phyloP scores from a whole-genome alignment of 1,284 basidiomycete genomes.

The Ustilago lituana region DNA sequence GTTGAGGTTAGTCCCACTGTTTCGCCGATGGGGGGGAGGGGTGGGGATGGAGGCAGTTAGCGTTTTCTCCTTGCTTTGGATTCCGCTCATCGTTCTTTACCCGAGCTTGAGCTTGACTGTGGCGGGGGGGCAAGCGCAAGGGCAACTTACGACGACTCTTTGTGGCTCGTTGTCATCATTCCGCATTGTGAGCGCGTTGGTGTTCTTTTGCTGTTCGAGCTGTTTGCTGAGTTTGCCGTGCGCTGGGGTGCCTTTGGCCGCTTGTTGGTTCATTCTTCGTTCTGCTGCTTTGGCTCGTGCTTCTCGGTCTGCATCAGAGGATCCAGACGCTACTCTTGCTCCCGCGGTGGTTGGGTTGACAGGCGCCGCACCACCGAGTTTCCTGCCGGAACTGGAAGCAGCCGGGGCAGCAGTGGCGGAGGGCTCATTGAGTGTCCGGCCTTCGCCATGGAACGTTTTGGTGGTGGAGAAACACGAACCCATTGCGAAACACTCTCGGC shows the following conservation, averaged over 20 bases:
- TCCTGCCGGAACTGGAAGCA: slow-evolving; percentile 1
- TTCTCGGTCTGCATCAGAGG: slow-evolving; percentile 21
- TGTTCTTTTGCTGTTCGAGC: slow-evolving; percentile 17
- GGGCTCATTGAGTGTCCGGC: slow-evolving; percentile 20
- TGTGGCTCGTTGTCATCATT: slow-evolving; percentile 12
- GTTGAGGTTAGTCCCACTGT: too few relatives aligned
- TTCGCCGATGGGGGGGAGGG: too few relatives aligned
- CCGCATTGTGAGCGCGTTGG: slow-evolving; percentile 4
- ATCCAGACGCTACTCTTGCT: background rate
- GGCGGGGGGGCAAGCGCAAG: too few relatives aligned
- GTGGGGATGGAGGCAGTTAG: too few relatives aligned
- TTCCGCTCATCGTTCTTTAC: too few relatives aligned
- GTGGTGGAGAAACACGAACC: slow-evolving; percentile 34
- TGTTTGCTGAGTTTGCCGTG: slow-evolving; percentile 38
- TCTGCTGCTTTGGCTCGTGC: slow-evolving; percentile 39
- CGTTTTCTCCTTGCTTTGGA: too few relatives aligned
- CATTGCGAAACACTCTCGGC: too few relatives aligned
- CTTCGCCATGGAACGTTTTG: slow-evolving; percentile 26
- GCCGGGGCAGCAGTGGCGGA: background rate
- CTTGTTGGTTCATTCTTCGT: slow-evolving; percentile 21
- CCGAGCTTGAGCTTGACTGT: too few relatives aligned
- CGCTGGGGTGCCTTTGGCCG: slow-evolving; percentile 19
- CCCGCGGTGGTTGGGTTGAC: background rate
- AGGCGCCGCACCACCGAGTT: slow-evolving; percentile 16
- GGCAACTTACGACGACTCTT: slow-evolving; percentile 44